Evolutionary conservation across 2,329 filamentous ascomycete genomes (phyloP).

Genomic region (Fusarium piperis): DNA sequence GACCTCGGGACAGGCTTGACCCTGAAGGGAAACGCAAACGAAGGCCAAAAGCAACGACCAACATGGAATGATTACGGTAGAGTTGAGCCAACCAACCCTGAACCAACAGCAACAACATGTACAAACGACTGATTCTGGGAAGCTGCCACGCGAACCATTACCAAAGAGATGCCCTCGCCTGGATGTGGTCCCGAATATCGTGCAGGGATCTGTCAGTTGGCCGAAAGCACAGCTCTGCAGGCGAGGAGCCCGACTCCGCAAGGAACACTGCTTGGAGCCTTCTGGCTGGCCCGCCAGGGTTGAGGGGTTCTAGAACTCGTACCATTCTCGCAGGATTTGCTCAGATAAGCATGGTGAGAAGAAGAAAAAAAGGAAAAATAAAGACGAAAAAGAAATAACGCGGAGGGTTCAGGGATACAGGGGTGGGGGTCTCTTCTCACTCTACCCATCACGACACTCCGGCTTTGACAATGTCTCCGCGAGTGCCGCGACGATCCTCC

Average conservation of each 20-base stretch:
- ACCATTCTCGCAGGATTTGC: conserved; percentile 1
- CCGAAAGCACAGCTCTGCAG: not conserved
- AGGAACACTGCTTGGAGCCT: not conserved
- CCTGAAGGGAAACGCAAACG: not conserved
- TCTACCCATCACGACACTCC: not conserved
- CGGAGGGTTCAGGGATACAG: not conserved
- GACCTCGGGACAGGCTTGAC: not conserved
- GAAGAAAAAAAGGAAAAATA: not conserved
- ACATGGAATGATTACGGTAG: not conserved
- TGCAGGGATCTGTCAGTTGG: not conserved
- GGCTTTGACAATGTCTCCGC: not conserved
- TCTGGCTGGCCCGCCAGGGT: not conserved
- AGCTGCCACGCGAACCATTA: not conserved
- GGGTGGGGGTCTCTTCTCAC: not conserved
- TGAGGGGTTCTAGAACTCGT: conserved; percentile 4
- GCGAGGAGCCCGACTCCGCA: not conserved
- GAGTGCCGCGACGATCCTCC: not conserved
- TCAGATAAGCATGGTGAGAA: not conserved
- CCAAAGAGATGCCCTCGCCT: not conserved
- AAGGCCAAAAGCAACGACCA: not conserved
- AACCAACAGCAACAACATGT: not conserved
- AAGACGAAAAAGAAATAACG: not conserved
- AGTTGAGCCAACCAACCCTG: not conserved
- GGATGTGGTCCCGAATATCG: not conserved
- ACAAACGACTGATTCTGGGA: not conserved